phyloP scores from a whole-genome alignment of 2,329 filamentous ascomycete species.

The Cladosporium sp. region DNA sequence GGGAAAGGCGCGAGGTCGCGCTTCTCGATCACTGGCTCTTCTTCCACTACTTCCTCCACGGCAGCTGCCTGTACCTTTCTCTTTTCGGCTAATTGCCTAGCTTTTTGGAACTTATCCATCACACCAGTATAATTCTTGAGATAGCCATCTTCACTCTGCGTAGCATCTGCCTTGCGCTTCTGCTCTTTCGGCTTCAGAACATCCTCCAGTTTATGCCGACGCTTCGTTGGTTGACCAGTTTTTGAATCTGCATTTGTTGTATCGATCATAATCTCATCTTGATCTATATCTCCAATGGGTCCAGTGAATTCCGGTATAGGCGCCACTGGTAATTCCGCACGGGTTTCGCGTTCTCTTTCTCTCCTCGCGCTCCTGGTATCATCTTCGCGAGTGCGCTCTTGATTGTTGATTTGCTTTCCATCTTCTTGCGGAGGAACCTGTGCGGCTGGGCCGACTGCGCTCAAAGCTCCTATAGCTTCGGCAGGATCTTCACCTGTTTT shows the following conservation, averaged over 20 bases:
- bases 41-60: slow-evolving; percentile 10
- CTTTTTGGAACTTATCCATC: slow-evolving; percentile 44
- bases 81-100: slow-evolving; percentile 29
- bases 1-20: slow-evolving; percentile 72
- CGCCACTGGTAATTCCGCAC: not conserved
- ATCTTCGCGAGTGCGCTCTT: not conserved
- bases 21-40: slow-evolving; percentile 26
- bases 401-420: not conserved
- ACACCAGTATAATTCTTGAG: slow-evolving; percentile 33
- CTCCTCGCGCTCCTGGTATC: not conserved
- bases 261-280: slow-evolving; percentile 8
- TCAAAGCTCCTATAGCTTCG: not conserved
- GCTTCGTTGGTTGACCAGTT: slow-evolving; percentile 41
- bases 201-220: slow-evolving; percentile 40
- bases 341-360: not conserved
- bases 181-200: slow-evolving; percentile 22
- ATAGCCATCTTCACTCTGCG: slow-evolving; percentile 22
- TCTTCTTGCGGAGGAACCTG: not conserved
- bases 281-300: slow-evolving; percentile 1
- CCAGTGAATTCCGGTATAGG: not conserved
- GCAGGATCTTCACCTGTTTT: slow-evolving; percentile 3
- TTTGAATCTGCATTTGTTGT: slow-evolving; percentile 1
- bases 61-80: not conserved
- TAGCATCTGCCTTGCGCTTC: slow-evolving; percentile 30
- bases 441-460: not conserved